A percentile compares a stretch with the other conserved stretches of the same genome.
Evolutionary conservation across 2,329 filamentous ascomycete genomes (phyloP).

Genomic region (Chrysoporthe austroafricana): DNA sequence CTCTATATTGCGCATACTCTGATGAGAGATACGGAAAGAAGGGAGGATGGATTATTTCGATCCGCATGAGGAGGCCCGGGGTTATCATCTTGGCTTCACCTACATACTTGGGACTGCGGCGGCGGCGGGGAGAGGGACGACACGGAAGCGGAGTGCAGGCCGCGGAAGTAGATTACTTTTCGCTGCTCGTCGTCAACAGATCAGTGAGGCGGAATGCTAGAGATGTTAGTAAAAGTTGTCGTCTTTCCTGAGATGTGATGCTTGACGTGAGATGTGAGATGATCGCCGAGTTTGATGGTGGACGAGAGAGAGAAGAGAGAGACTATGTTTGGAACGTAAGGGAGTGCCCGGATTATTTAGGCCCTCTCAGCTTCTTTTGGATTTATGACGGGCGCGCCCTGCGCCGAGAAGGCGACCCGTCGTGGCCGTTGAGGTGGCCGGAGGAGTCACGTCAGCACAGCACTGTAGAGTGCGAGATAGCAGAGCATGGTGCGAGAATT

Average conservation of each 20-base stretch:
- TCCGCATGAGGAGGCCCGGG: background rate
- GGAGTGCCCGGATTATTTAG: background rate
- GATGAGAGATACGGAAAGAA: background rate
- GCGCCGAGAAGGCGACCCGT: too few species aligned
- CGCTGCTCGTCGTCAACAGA: conserved; percentile 7
- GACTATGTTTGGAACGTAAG: background rate
- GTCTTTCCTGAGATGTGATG: background rate
- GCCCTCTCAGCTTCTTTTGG: background rate
- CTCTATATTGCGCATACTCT: background rate
- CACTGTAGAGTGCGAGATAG: too few species aligned
- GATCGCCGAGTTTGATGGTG: background rate
- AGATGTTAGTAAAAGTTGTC: conserved; percentile 9
- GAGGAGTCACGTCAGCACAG: too few species aligned
- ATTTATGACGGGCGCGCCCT: too few species aligned
- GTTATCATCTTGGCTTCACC: background rate
- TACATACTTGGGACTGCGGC: background rate
- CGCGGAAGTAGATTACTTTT: conserved; percentile 22
- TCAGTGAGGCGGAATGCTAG: conserved; percentile 13
- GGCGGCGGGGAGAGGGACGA: conserved; percentile 5
- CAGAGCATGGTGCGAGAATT: too few species aligned
- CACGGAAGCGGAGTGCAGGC: conserved; percentile 30
- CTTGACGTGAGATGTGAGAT: background rate
- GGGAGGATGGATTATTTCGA: background rate
- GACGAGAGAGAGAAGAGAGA: background rate
- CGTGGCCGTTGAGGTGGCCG: too few species aligned